These are phyloP conservation scores for Phoma herbarum DNA, from an alignment of 2,329 filamentous ascomycete genomes.

Conservation along the genomic window DNA sequence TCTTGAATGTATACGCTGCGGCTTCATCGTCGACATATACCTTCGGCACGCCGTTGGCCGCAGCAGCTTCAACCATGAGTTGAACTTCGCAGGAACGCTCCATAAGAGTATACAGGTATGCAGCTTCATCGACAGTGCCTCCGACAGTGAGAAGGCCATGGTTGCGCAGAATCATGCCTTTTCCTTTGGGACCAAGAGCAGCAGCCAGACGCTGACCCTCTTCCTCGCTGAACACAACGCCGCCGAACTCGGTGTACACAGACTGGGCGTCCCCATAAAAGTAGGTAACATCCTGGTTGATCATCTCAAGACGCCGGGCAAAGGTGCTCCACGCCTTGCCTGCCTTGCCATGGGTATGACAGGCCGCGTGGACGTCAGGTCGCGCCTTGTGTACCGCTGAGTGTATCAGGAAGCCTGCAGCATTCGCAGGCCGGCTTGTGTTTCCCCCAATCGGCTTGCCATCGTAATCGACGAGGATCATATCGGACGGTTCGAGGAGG, in stretches of 20 bases:
- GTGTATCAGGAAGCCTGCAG: constrained; percentile 75
- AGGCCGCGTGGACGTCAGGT: constrained; percentile 71
- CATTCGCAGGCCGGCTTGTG: constrained; percentile 67
- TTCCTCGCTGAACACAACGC: constrained; percentile 68
- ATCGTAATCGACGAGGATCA: constrained; percentile 70
- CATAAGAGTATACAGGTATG: constrained; percentile 73
- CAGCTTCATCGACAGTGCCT: constrained; percentile 76
- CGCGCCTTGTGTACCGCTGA: constrained; percentile 72
- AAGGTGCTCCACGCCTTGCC: constrained; percentile 76
- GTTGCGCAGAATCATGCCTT: constrained; percentile 72
- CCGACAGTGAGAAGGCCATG: constrained; percentile 78
- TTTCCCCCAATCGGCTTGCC: constrained; percentile 73
- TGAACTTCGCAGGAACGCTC: constrained; percentile 75
- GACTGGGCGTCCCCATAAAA: constrained; percentile 70
- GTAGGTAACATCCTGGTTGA: constrained; percentile 72
- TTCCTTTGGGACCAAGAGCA: constrained; percentile 68
- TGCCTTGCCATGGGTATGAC: constrained; percentile 72
- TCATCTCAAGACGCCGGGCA: constrained; percentile 71
- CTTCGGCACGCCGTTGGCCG: constrained; percentile 62
- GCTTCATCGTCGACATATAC: constrained; percentile 64
- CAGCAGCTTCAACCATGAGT: constrained; percentile 72
- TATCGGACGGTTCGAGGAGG: constrained; percentile 69
- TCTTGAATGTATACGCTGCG: constrained; percentile 63
- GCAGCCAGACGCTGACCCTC: constrained; percentile 72
- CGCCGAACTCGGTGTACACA: constrained; percentile 71